Percentiles rank a stretch among this genome's conserved stretches.
phyloP scores from a whole-genome alignment of 371 early-diverging fungal species.

The Lichtheimia ornata region DNA sequence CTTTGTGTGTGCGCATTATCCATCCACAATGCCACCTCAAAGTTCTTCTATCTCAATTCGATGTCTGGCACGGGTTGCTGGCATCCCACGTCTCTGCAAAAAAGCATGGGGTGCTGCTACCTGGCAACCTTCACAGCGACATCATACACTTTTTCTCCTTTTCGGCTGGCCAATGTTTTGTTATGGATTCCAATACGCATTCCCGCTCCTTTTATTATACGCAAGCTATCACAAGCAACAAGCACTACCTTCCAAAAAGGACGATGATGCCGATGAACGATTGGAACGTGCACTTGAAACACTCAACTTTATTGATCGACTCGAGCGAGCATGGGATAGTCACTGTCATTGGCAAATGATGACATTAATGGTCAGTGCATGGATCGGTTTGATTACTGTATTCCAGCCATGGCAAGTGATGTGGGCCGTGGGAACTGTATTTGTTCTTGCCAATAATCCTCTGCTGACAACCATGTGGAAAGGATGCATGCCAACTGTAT shows the following conservation, averaged over 20 bases:
- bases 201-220: not conserved
- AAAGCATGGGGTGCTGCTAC: not conserved
- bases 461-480: not conserved
- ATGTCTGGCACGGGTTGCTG: not conserved
- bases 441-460: slow-evolving; percentile 8
- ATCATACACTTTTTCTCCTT: not conserved
- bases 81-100: not conserved
- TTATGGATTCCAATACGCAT: not conserved
- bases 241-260: too few species aligned
- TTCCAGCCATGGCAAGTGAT: slow-evolving; percentile 15
- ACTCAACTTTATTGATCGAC: slow-evolving; percentile 7
- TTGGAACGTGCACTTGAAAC: slow-evolving; percentile 16
- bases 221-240: not conserved
- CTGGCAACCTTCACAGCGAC: not conserved
- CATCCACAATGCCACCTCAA: not conserved
- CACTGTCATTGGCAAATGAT: slow-evolving; percentile 4
- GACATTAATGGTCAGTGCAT: slow-evolving; percentile 7
- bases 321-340: slow-evolving; percentile 9
- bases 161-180: not conserved
- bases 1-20: not conserved
- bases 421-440: slow-evolving; percentile 10
- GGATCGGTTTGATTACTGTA: slow-evolving; percentile 12
- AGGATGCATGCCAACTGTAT: slow-evolving; percentile 2
- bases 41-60: not conserved
- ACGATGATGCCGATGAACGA: not conserved